These are phyloP conservation scores for Botryotinia calthae DNA, from an alignment of 2,329 filamentous ascomycete species.

Conservation along the genomic window DNA sequence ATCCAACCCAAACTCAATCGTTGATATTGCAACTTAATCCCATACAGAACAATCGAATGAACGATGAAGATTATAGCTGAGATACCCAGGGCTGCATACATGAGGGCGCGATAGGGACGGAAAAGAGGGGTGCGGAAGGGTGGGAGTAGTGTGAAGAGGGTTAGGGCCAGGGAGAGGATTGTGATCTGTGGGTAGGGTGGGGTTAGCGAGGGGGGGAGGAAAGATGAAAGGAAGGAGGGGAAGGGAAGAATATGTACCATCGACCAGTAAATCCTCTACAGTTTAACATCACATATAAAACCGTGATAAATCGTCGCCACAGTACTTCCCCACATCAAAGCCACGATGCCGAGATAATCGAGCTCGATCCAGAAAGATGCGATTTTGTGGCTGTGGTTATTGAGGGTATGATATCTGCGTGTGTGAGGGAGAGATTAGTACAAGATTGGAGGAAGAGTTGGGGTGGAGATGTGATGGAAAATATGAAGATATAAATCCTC, in stretches of 20 bases:
- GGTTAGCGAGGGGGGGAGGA: slow-evolving; percentile 27
- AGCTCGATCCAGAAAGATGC: slow-evolving; percentile 40
- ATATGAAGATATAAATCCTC: not conserved
- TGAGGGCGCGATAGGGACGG: slow-evolving; percentile 28
- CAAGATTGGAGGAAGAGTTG: not conserved
- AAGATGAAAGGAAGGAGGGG: slow-evolving; percentile 22
- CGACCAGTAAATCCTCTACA: slow-evolving; percentile 40
- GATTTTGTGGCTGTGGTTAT: slow-evolving; percentile 41
- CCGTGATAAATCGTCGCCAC: slow-evolving; percentile 43
- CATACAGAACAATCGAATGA: slow-evolving; percentile 30
- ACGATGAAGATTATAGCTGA: slow-evolving; percentile 34
- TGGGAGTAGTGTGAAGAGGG: slow-evolving; percentile 34
- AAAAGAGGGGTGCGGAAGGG: slow-evolving; percentile 26
- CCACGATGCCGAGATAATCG: slow-evolving; percentile 42
- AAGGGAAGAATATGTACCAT: slow-evolving; percentile 37
- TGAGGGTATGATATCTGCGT: slow-evolving; percentile 38
- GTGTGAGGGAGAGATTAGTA: not conserved
- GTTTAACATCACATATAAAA: slow-evolving; percentile 42
- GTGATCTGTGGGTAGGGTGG: slow-evolving; percentile 26
- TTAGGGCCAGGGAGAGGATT: not conserved
- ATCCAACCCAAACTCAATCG: slow-evolving; percentile 28
- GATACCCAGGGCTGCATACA: slow-evolving; percentile 33
- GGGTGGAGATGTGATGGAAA: too few species aligned
- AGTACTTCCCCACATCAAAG: slow-evolving; percentile 43
- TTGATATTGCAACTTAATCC: slow-evolving; percentile 26